These are phyloP conservation scores for Tephrocybe sp. DNA, from an alignment of 768 basidiomycete species.

Conservation along the genomic window DNA sequence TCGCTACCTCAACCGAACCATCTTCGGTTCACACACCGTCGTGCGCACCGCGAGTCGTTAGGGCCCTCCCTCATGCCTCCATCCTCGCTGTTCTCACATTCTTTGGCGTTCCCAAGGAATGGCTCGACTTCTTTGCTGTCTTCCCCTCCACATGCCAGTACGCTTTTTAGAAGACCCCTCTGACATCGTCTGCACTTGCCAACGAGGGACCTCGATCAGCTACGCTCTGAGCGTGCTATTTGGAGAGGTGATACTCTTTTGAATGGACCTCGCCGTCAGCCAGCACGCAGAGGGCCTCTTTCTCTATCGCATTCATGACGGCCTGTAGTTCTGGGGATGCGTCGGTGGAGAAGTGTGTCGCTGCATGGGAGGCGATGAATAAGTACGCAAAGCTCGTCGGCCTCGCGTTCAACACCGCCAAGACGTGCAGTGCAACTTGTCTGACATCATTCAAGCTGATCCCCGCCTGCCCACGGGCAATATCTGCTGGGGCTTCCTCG, in stretches of 20 bases:
- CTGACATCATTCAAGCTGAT: slow-evolving; percentile 21
- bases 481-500: slow-evolving; percentile 18
- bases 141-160: slow-evolving; percentile 2
- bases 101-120: slow-evolving; percentile 33
- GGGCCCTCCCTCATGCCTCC: slow-evolving; percentile 37
- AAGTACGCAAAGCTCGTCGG: slow-evolving; percentile 37
- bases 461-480: slow-evolving; percentile 13
- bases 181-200: slow-evolving; percentile 27
- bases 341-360: slow-evolving; percentile 27
- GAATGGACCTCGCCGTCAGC: slow-evolving; percentile 48
- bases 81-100: slow-evolving; percentile 36
- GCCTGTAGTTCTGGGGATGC: slow-evolving; percentile 43
- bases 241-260: slow-evolving; percentile 40
- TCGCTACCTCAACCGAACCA: slow-evolving; percentile 33
- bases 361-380: slow-evolving; percentile 41
- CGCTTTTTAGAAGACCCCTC: slow-evolving; percentile 10
- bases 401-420: slow-evolving; percentile 37
- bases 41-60: slow-evolving; percentile 42
- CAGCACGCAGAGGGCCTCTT: slow-evolving; percentile 38
- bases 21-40: slow-evolving; percentile 32
- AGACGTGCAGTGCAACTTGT: slow-evolving; percentile 41
- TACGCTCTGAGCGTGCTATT: slow-evolving; percentile 39
- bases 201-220: slow-evolving; percentile 41
- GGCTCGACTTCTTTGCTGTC: slow-evolving; percentile 25
- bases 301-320: slow-evolving; percentile 45